Evolutionary conservation across 768 basidiomycete species (phyloP), one percentile per base, ranked within the genome.

Genomic region (Termitomyces eurrhizus): DNA sequence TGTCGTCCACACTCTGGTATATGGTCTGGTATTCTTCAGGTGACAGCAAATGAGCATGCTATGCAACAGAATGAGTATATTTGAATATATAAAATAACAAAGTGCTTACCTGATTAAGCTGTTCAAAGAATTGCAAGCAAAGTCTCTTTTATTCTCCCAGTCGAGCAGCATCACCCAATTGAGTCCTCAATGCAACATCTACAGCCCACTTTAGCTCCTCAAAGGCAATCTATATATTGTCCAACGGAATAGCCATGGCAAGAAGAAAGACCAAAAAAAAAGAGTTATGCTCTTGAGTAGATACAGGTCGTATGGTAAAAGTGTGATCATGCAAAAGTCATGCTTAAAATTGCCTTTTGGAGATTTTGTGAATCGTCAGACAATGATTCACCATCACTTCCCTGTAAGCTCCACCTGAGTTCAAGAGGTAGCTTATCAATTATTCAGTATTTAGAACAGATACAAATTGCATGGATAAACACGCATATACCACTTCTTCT

Each of bases 401-500:
- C 21, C 21, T 21, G 21, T 21, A 21, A 21, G 21, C 21, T 21
- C 21, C 21, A 21, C 21, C 21, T 21, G 1, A 21, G 21, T 21
- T 21, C 21, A 21, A 21, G 21, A 21, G 21, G 21, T 21, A 21
- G 21, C 21, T 21, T 21, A 21, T 21, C 21, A 21, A 21, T 21
- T 21, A 21, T 21, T 21, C 21, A 21, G 21, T 21, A 21, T 21
- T 21, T 21, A 21, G 21, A 21, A 21, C 21, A 21, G 21, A 21
- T 21, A 21, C 21, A 21, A 21, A 21, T 21, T 21, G 21, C 21
- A 21, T 21, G 21, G 21, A 21, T 21, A 21, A 21, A 21, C 21
- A 1, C 21, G 21, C 21, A 21, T 21, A 21, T 21, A 21, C 90
- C 93, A 98, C 76, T 99, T 21, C 21, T 97, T 80, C 78, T 98